Percentiles rank a stretch among this genome's conserved stretches.
phyloP scores from a whole-genome alignment of 768 basidiomycete genomes.

The Coprinopsis marcescibilis region DNA sequence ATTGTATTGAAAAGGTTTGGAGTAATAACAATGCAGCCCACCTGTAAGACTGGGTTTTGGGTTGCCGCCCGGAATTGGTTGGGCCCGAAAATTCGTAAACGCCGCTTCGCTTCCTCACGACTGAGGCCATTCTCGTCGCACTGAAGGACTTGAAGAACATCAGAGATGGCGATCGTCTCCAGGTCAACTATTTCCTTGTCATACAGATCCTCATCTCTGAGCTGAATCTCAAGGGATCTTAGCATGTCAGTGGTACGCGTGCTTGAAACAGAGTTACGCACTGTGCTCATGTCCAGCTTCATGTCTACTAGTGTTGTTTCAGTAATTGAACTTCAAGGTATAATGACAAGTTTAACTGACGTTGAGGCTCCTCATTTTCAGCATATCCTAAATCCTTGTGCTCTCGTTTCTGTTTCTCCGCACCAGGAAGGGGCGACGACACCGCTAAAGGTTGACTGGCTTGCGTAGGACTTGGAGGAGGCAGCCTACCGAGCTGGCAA shows the following conservation, averaged over 20 bases:
- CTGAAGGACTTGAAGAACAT: conserved; percentile 94
- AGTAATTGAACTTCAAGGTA: conserved; percentile 13
- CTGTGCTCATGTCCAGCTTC: conserved; percentile 80
- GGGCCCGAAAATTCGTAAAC: conserved; percentile 90
- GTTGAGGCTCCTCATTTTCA: conserved; percentile 55
- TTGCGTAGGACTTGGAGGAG: neutral
- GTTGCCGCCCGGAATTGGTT: conserved; percentile 92
- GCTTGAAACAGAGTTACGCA: conserved; percentile 26
- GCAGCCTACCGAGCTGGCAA: neutral
- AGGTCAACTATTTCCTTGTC: conserved; percentile 99
- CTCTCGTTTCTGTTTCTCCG: conserved; percentile 67
- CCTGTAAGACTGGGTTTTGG: conserved; percentile 88
- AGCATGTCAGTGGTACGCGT: neutral
- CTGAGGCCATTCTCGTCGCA: conserved; percentile 79
- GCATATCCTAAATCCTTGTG: conserved; percentile 86
- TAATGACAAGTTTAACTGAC: conserved; percentile 39
- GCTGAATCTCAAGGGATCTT: conserved; percentile 58
- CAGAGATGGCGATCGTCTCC: conserved; percentile 93
- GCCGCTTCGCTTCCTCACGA: conserved; percentile 69
- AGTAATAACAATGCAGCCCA: conserved; percentile 22
- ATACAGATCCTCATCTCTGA: conserved; percentile 90
- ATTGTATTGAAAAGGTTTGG: conserved; percentile 2
- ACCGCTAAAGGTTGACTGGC: conserved; percentile 2
- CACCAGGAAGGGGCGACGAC: no score
- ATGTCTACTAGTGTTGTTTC: conserved; percentile 51